Evolutionary conservation across 148 eudicot genomes (phyloP), one percentile per base, ranked within the genome.

Genomic region (Rhododendron mucronatum): DNA sequence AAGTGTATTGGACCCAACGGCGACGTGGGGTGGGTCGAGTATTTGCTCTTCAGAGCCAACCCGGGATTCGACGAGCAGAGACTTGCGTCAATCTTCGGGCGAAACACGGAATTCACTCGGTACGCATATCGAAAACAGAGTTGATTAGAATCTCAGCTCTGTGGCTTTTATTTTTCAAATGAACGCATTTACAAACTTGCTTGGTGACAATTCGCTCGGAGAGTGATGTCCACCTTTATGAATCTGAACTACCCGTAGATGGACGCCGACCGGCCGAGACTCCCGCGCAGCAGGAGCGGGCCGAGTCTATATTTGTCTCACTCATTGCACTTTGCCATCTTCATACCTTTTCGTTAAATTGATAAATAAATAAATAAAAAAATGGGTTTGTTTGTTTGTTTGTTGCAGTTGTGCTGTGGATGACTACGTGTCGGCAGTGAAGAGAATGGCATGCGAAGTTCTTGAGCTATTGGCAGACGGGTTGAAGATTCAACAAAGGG

Each of bases 1-100:
- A 92, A 92, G 88, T 88, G 81, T 50, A 92, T 93, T 80, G 95
- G 95, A 47, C 78, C 21, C 26, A 93, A 90, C 81, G 93, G 94
- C 10, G 95, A 93, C 51, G 86, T 91, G 0, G 92, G 95, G 10
- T 90, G 92, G 93, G 83, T 93, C 44, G 95, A 93, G 51, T 93
- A 93, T 76, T 86, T 93, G 53, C 92, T 93, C 41, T 63, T 92
- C 2, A 85, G 84, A 26, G 78, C 90, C 30, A 88, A 80, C 82
- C 75, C 88, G 1, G 84, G 87, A 26, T 90, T 87, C 51, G 61
- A 78, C 44, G 85, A 84, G 53, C 83, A 90, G 7, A 83, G 71
- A 53, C 69, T 91, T 41, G 55, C 47, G 0, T 53, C 92, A 4
- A 23, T 84, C n/a, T 30, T 87, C 44, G 91, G 89, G 20, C 81